Percentiles rank a stretch among this genome's conserved stretches.
Evolutionary conservation across 2,329 filamentous ascomycete species (phyloP).

Genomic region (Botrytis medusae): DNA sequence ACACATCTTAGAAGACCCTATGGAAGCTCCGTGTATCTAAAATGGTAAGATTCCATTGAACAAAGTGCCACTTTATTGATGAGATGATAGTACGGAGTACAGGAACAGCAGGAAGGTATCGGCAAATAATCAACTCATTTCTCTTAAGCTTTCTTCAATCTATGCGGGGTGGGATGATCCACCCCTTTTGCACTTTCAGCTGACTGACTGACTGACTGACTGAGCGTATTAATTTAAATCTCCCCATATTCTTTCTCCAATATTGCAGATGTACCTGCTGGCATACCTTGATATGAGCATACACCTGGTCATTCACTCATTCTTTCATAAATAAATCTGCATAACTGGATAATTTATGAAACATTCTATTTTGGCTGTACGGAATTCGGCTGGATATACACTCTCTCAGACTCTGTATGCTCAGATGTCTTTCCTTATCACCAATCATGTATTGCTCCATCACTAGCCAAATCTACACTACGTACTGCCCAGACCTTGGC

Average conservation of each 20-base stretch:
- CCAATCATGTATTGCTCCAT: neutral
- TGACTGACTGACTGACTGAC: neutral
- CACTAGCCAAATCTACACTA: neutral
- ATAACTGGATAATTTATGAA: neutral
- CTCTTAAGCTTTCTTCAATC: neutral
- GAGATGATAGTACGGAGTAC: neutral
- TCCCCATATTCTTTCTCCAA: neutral
- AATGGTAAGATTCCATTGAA: neutral
- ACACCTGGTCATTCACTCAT: neutral
- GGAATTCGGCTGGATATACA: neutral
- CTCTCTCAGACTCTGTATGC: neutral
- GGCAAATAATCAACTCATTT: neutral
- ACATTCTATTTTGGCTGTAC: neutral
- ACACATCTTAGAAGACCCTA: neutral
- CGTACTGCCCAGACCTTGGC: slow-evolving; percentile 15
- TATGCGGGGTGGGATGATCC: neutral
- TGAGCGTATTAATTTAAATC: neutral
- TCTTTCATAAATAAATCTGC: neutral
- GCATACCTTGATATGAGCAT: too few relatives aligned
- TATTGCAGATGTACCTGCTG: too few relatives aligned
- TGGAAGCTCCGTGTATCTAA: neutral
- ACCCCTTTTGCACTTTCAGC: neutral
- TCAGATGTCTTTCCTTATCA: neutral
- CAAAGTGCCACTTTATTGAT: neutral
- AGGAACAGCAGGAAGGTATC: neutral